These are phyloP conservation scores for Aureobasidium namibiae DNA, from an alignment of 2,329 filamentous ascomycete genomes.

Conservation along the genomic window DNA sequence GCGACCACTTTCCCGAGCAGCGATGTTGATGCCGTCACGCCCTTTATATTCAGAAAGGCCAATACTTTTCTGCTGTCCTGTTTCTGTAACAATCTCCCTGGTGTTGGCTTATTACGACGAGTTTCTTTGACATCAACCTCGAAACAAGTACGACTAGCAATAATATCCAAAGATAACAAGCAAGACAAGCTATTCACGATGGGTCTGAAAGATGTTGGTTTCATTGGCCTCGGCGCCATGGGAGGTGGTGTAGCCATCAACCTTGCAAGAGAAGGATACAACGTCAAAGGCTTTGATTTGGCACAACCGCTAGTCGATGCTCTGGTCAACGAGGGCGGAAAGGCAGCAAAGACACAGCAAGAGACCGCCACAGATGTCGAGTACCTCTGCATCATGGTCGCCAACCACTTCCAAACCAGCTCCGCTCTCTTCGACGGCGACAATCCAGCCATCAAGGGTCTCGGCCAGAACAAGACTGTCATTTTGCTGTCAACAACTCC, in stretches of 20 bases:
- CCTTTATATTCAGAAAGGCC: neutral
- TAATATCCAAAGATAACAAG: neutral
- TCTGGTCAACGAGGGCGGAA: slow-evolving; percentile 56
- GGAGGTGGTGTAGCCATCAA: slow-evolving; percentile 74
- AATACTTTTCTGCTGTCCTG: neutral
- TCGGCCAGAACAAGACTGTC: slow-evolving; percentile 52
- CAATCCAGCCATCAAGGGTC: slow-evolving; percentile 42
- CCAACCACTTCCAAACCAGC: slow-evolving; percentile 61
- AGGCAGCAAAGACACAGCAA: slow-evolving; percentile 49
- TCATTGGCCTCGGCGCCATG: slow-evolving; percentile 74
- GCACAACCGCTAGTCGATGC: slow-evolving; percentile 58
- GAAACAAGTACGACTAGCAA: no score
- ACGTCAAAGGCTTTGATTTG: slow-evolving; percentile 64
- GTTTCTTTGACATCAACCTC: no score
- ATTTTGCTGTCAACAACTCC: slow-evolving; percentile 65
- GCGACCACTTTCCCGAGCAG: slow-evolving; percentile 1
- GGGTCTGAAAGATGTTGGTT: slow-evolving; percentile 44
- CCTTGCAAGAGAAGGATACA: slow-evolving; percentile 58
- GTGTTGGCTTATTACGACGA: no score
- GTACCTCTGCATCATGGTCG: slow-evolving; percentile 68
- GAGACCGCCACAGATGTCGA: slow-evolving; percentile 52
- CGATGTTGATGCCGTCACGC: slow-evolving; percentile 1
- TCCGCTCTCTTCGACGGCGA: slow-evolving; percentile 54
- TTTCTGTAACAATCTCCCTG: neutral
- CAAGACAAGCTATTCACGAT: neutral